Base-by-base conservation (phyloP, 2,329 filamentous ascomycete genomes). In the Iodosphaeria phyllophila region DNA sequence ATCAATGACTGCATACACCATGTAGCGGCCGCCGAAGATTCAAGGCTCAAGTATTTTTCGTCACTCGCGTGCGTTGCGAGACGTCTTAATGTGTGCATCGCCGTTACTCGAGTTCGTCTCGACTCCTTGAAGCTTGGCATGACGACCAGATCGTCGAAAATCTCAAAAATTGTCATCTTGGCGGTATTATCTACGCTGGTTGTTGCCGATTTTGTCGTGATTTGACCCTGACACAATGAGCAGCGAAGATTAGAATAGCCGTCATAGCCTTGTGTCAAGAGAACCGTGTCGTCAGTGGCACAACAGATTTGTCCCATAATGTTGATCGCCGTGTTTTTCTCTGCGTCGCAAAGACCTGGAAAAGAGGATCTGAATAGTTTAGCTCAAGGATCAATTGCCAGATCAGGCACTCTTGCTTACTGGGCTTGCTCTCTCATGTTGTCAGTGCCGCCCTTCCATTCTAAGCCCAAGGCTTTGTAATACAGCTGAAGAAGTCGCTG, bases 1-100 rank as follows among this genome's bases (percentile, higher is more conserved):
- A 74, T 73, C 19, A 95, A 54, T 1, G 76, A 80, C 35, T 75
- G 68, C 4, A 93, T 52, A 40, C 82, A 84, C 66, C 79, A 86
- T 39, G 84, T 73, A 0, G 79, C 83, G 20, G 80, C 52, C 1
- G 52, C 45, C 6, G 79, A 83, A 2, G 52, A 56, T 30, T 73
- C 65, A 3, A 93, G 52, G 33, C 78, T 67, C 16, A 86, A 51
- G 26, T 77, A 55, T 4, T 59, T 54, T 0, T 53, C 33, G 26
- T 68, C 59, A 10, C 56, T 52, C 4, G 69, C 70, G 45, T 92
- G 82, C 23, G 64, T 58, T 14, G 78, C 58, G 20, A 89, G 52
- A 22, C 72, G 67, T 35, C 72, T 68, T 24, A 92, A 54, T 4
- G 70, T 62, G 30, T 74, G 48, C 68, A 89, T 80, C 7, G 74